phyloP scores from a whole-genome alignment of 2,329 filamentous ascomycete genomes.

The Stachybotrys elegans region DNA sequence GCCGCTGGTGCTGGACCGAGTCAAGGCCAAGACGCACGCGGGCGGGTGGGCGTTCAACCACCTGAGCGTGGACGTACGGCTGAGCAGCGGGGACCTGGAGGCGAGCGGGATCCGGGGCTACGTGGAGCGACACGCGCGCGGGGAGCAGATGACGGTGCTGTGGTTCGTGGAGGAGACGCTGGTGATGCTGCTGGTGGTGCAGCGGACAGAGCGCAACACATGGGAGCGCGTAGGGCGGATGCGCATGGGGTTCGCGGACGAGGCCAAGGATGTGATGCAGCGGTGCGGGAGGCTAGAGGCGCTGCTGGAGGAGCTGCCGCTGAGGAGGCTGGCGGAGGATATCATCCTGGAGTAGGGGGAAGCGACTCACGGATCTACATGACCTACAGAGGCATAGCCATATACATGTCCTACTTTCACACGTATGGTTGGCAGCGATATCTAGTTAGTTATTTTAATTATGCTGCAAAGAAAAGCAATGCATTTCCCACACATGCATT shows the following conservation, averaged over 20 bases:
- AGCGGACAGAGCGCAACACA: constrained; percentile 14
- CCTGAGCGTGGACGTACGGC: constrained; percentile 25
- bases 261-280: constrained; percentile 24
- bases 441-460: too few species aligned
- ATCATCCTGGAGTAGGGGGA: constrained; percentile 24
- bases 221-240: constrained; percentile 31
- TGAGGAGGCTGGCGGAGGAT: constrained; percentile 25
- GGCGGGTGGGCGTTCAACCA: constrained; percentile 30
- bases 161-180: constrained; percentile 30
- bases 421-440: too few species aligned
- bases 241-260: constrained; percentile 27
- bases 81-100: constrained; percentile 21
- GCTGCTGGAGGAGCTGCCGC: constrained; percentile 24
- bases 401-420: too few species aligned
- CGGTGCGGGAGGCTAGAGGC: constrained; percentile 23
- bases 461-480: too few species aligned
- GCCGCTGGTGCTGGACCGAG: constrained; percentile 26
- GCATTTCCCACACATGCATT: too few species aligned
- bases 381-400: too few species aligned
- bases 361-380: too few species aligned
- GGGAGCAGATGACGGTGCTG: constrained; percentile 29
- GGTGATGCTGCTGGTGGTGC: constrained; percentile 27
- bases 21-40: constrained; percentile 25
- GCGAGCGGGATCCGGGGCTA: constrained; percentile 24
- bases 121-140: constrained; percentile 25